Conservation (phyloP, 2,329 filamentous ascomycete species). For the Fusarium globosum region DNA sequence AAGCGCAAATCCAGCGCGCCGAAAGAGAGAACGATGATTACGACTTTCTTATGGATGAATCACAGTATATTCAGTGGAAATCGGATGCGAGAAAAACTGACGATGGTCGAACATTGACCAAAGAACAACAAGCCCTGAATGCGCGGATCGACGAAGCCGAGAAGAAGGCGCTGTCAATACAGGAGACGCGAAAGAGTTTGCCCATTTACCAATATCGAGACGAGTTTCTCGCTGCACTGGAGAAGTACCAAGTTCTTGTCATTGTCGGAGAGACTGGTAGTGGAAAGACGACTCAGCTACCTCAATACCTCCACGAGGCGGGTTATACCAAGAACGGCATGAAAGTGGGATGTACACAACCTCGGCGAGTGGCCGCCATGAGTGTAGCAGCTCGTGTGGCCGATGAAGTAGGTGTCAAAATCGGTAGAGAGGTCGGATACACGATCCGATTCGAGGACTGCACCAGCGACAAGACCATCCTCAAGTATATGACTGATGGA, state of each 20-base stretch:
- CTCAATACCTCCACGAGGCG: constrained; percentile 92
- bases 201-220: constrained; percentile 92
- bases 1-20: constrained; percentile 80
- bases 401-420: constrained; percentile 89
- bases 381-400: constrained; percentile 96
- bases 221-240: constrained; percentile 86
- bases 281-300: constrained; percentile 95
- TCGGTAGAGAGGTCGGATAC: constrained; percentile 94
- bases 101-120: constrained; percentile 75
- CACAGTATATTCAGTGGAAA: constrained; percentile 87
- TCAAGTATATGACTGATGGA: constrained; percentile 98
- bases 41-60: constrained; percentile 91
- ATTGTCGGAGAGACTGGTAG: constrained; percentile 95
- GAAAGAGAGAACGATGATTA: constrained; percentile 87
- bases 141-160: constrained; percentile 90
- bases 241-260: constrained; percentile 86
- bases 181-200: constrained; percentile 89
- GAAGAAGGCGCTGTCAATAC: constrained; percentile 86
- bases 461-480: constrained; percentile 87
- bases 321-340: constrained; percentile 86
- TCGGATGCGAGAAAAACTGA: constrained; percentile 78
- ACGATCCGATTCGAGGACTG: constrained; percentile 94
- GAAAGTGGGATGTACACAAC: constrained; percentile 94
- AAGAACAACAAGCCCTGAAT: constrained; percentile 82
- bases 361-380: constrained; percentile 95